phyloP scores from a whole-genome alignment of 2,329 filamentous ascomycete genomes.

The Periconia sp. region DNA sequence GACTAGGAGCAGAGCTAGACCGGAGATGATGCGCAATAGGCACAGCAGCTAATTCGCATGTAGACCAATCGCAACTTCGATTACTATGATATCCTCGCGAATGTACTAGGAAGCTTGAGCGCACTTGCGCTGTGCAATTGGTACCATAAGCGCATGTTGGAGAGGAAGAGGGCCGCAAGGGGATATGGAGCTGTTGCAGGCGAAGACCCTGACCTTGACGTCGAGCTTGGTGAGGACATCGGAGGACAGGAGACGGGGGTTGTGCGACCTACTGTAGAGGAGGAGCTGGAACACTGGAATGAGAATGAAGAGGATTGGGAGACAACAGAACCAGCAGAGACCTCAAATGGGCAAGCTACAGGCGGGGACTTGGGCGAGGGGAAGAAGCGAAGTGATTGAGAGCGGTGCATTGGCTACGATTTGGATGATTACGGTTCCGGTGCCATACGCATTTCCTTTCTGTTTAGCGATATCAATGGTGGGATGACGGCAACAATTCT shows the following conservation, averaged over 20 bases:
- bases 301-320: slow-evolving; percentile 79
- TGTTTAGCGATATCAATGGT: background rate
- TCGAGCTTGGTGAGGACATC: slow-evolving; percentile 74
- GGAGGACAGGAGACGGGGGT: slow-evolving; percentile 69
- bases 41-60: slow-evolving; percentile 17
- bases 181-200: slow-evolving; percentile 74
- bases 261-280: slow-evolving; percentile 64
- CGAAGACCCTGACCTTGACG: slow-evolving; percentile 61
- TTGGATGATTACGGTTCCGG: slow-evolving; percentile 9
- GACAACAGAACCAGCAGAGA: slow-evolving; percentile 55
- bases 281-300: slow-evolving; percentile 93
- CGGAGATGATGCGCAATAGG: slow-evolving; percentile 1
- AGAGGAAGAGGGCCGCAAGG: slow-evolving; percentile 77
- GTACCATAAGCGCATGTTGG: slow-evolving; percentile 96
- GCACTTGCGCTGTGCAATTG: slow-evolving; percentile 79
- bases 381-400: slow-evolving; percentile 53
- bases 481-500: too few species aligned
- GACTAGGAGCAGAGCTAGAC: too few species aligned
- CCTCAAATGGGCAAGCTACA: slow-evolving; percentile 32
- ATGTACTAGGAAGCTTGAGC: slow-evolving; percentile 76
- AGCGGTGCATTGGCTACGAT: slow-evolving; percentile 21
- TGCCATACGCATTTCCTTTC: background rate
- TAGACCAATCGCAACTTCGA: slow-evolving; percentile 67
- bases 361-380: slow-evolving; percentile 38
- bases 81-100: slow-evolving; percentile 84